These are phyloP conservation scores for Lactifluus piperatus DNA, from an alignment of 768 basidiomycete species.

Conservation along the genomic window DNA sequence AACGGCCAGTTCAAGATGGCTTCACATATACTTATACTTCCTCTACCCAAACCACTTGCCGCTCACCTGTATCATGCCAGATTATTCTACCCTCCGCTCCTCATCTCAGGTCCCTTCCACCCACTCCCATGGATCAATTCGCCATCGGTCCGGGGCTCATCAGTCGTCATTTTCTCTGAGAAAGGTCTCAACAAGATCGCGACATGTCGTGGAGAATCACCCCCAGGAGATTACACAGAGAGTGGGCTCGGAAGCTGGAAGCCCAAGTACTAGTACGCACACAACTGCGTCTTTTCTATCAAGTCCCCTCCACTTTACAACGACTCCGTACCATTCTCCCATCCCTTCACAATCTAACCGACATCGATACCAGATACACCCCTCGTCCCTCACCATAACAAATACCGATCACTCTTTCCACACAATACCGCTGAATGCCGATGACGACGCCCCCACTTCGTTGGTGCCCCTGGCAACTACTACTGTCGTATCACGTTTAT, in stretches of 20 bases:
- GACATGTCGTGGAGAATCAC: not conserved
- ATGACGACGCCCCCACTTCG: not conserved
- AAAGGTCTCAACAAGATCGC: not conserved
- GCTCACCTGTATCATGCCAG: not conserved
- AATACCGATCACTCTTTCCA: not conserved
- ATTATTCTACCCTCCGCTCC: conserved; percentile 1
- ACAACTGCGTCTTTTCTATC: not conserved
- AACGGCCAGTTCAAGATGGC: not conserved
- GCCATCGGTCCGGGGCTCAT: conserved; percentile 2
- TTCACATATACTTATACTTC: not conserved
- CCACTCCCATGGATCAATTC: not conserved
- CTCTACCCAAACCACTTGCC: not conserved
- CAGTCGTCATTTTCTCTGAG: not conserved
- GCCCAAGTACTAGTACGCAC: not conserved
- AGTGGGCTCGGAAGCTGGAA: not conserved
- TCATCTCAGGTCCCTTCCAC: not conserved
- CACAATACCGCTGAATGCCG: not conserved
- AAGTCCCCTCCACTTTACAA: conserved; percentile 3
- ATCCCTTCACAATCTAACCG: not conserved
- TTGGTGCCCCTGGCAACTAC: not conserved
- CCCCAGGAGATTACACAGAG: not conserved
- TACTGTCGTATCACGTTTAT: not conserved
- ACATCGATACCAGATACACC: not conserved
- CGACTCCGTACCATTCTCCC: not conserved
- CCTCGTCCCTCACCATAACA: not conserved